Percentiles rank a stretch among this genome's conserved stretches.
phyloP scores from a whole-genome alignment of 805 yeast genomes.

The Debaryomyces prosopidis region DNA sequence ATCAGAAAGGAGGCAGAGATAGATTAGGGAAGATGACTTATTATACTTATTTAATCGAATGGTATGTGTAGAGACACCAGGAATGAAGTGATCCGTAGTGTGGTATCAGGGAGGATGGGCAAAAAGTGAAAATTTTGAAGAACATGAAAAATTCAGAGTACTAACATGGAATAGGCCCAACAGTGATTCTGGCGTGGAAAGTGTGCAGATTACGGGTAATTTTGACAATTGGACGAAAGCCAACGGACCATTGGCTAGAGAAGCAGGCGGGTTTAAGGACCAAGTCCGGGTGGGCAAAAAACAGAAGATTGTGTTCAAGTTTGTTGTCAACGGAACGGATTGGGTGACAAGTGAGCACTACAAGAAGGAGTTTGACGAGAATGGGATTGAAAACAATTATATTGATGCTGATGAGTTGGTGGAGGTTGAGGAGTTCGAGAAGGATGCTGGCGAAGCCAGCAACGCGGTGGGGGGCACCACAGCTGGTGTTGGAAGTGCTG shows the following conservation, averaged over 20 bases:
- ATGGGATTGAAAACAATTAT: conserved; percentile 37
- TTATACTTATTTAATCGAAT: conserved; percentile 14
- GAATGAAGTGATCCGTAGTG: background rate
- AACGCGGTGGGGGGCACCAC: background rate
- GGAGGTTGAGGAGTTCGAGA: conserved; percentile 20
- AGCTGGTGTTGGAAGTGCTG: conserved; percentile 2
- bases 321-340: conserved; percentile 31
- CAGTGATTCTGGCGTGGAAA: conserved; percentile 9
- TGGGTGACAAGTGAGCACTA: conserved; percentile 32
- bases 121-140: background rate
- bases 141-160: background rate
- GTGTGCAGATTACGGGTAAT: conserved; percentile 40
- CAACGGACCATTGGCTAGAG: conserved; percentile 16
- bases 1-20: background rate
- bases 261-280: conserved; percentile 18
- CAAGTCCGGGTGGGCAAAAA: conserved; percentile 18
- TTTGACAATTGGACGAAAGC: conserved; percentile 41
- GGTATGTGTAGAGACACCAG: conserved; percentile 12
- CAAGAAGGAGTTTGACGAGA: conserved; percentile 27
- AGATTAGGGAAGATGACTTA: conserved; percentile 8
- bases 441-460: conserved; percentile 7
- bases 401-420: conserved; percentile 27
- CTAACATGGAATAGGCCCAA: conserved; percentile 11
- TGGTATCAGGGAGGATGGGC: background rate
- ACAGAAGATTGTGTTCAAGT: conserved; percentile 36